A percentile compares a stretch with the other conserved stretches of the same genome.
phyloP scores from a whole-genome alignment of 163 green algal genomes.

The Prototheca cutis region DNA sequence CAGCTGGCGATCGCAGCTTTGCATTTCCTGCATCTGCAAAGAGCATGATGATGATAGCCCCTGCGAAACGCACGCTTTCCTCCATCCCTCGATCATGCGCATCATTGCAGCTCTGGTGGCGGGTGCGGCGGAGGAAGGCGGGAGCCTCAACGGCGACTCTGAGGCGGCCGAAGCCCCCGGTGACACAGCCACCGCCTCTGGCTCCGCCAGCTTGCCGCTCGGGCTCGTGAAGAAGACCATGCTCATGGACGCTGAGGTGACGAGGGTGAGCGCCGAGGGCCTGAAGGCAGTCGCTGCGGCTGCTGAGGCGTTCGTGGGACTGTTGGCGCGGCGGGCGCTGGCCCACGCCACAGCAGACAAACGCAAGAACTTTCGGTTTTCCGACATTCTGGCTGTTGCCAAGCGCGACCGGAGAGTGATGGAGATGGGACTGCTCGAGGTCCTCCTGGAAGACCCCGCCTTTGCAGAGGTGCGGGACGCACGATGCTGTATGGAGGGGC shows the following conservation, averaged over 20 bases:
- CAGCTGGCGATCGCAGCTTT: no score
- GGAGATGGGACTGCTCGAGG: constrained; percentile 23
- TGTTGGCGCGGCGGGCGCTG: constrained; percentile 22
- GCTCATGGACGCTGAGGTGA: constrained; percentile 31
- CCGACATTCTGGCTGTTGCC: constrained; percentile 17
- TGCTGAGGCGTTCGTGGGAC: constrained; percentile 24
- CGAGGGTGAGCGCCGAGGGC: constrained; percentile 23
- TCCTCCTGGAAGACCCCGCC: constrained; percentile 10
- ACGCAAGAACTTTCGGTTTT: constrained; percentile 30
- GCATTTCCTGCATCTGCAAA: no score
- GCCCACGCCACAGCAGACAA: constrained; percentile 14
- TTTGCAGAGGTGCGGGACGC: constrained; percentile 21
- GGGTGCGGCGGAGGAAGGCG: no score
- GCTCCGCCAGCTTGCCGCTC: constrained; percentile 10
- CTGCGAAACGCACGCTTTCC: no score
- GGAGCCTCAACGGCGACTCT: no score
- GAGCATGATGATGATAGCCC: no score
- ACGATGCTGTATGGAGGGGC: no score
- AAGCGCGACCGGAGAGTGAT: constrained; percentile 12
- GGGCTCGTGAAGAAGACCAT: constrained; percentile 34
- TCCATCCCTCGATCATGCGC: no score
- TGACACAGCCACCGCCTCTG: background rate
- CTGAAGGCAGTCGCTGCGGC: constrained; percentile 22
- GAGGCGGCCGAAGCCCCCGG: background rate
- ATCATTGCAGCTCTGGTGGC: no score